These are phyloP conservation scores for Ceratobasidium sp. DNA, from an alignment of 1,284 basidiomycete genomes.

Conservation along the genomic window DNA sequence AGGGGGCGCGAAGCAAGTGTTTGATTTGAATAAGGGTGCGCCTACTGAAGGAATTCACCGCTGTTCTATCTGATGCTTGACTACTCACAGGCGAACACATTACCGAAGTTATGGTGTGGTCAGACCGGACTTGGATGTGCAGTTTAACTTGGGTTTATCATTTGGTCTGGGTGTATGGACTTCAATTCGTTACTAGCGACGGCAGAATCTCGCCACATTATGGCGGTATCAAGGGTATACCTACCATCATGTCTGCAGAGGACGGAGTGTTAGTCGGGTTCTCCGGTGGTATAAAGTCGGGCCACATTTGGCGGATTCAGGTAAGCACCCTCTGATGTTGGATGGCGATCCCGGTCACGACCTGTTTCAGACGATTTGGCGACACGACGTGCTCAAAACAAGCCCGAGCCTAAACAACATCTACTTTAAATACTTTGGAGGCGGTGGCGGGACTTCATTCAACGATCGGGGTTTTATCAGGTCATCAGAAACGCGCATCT, in stretches of 20 bases:
- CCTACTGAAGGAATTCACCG: background rate
- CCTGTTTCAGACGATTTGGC: conserved; percentile 23
- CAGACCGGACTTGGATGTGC: too few species aligned
- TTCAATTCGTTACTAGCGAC: conserved; percentile 26
- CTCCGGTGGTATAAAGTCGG: background rate
- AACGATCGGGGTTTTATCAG: conserved; percentile 19
- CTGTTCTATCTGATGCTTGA: background rate
- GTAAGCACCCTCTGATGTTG: background rate
- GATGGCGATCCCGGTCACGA: background rate
- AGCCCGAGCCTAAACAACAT: background rate
- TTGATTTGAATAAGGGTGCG: conserved; percentile 4
- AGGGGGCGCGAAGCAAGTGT: conserved; percentile 8
- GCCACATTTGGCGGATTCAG: background rate
- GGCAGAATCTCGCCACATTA: conserved; percentile 13
- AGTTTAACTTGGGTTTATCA: too few species aligned
- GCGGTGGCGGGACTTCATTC: conserved; percentile 1
- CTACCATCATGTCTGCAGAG: background rate
- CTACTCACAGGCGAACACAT: background rate
- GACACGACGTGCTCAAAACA: conserved; percentile 2
- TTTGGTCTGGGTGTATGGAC: background rate
- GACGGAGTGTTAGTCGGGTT: conserved; percentile 13
- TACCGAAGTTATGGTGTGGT: background rate
- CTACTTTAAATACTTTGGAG: conserved; percentile 18
- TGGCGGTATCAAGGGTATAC: conserved; percentile 3
- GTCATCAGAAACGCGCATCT: conserved; percentile 9